Evolutionary conservation across 345 rosid genomes (phyloP), one percentile per base, ranked within the genome.

Genomic region (Leavenworthia alabamica): DNA sequence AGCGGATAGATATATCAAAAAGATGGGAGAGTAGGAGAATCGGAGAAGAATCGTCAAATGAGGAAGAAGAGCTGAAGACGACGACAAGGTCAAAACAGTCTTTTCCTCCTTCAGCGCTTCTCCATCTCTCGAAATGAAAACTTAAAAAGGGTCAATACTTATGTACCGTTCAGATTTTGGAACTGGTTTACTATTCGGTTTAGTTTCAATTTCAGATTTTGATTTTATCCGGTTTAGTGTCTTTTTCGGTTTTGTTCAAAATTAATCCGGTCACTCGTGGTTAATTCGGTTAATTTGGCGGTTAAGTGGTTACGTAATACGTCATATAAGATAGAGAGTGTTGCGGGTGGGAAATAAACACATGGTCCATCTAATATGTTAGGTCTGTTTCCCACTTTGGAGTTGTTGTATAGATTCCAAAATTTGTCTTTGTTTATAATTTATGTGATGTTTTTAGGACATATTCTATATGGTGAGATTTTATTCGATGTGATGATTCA

Each of bases 51-150:
- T 66, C 64, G 71, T 52, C 19, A 4, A 54, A 23, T 33, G 55
- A 54, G 47, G 56, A 56, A 37, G 58, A 60, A 48, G 49, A 62
- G 68, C 60, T 68, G 33, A 50, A 51, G 75, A 64, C 48, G n/a
- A n/a, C n/a, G 66, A 64, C 49, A 28, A 64, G 75, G 75, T 65
- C 75, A 72, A 72, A 51, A 58, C 8, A 19, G 75, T 72, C 70
- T 71, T 63, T 71, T 63, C 64, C 70, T 13, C 31, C 24, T 61
- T 61, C 68, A 53, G 49, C 68, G 67, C 36, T 41, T 16, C 47
- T 56, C 60, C 26, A 45, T 53, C 45, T 40, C 52, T 67, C 64
- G 58, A 62, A 59, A 62, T n/a, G 35, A 57, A 26, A 50, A 16
- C 8, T 10, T 17, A 15, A 17, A 36, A 23, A 39, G 27, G 19